These are phyloP conservation scores for Massospora cicadina DNA, from an alignment of 371 early-diverging fungal genomes.

Conservation along the genomic window DNA sequence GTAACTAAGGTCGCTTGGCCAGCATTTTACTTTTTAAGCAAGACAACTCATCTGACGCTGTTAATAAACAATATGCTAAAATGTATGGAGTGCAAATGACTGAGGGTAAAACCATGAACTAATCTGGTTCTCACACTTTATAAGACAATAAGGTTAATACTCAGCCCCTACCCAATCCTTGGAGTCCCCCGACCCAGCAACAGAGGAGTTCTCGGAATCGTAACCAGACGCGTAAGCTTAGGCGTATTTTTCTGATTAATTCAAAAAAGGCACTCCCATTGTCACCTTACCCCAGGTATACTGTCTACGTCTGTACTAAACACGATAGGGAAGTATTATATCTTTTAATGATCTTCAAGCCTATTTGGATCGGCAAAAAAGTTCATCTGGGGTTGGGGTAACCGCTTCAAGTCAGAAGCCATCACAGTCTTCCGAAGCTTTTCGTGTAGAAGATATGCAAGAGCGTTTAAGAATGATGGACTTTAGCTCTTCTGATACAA, in stretches of 20 bases:
- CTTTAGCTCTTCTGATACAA: background rate
- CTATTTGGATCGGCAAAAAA: background rate
- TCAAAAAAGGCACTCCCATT: background rate
- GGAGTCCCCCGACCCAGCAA: slow-evolving; percentile 29
- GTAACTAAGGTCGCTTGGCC: slow-evolving; percentile 6
- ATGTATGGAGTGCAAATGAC: slow-evolving; percentile 39
- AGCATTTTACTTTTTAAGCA: slow-evolving; percentile 14
- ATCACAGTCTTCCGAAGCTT: background rate
- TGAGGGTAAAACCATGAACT: slow-evolving; percentile 17
- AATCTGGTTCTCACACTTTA: background rate
- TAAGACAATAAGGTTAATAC: slow-evolving; percentile 43
- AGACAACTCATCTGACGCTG: slow-evolving; percentile 31
- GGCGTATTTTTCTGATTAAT: background rate
- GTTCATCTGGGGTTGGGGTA: background rate
- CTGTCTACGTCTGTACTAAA: background rate
- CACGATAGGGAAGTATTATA: background rate
- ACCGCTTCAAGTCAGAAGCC: background rate
- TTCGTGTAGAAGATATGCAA: background rate
- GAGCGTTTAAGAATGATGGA: background rate
- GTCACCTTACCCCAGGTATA: background rate
- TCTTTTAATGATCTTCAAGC: background rate
- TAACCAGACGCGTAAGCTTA: background rate
- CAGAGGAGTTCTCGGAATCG: background rate
- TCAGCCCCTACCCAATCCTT: slow-evolving; percentile 71
- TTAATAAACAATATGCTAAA: slow-evolving; percentile 44